Evolutionary conservation across 495 filamentous ascomycete genomes (phyloP), one percentile per base, ranked within the genome.

Genomic region (Neurospora sp.): DNA sequence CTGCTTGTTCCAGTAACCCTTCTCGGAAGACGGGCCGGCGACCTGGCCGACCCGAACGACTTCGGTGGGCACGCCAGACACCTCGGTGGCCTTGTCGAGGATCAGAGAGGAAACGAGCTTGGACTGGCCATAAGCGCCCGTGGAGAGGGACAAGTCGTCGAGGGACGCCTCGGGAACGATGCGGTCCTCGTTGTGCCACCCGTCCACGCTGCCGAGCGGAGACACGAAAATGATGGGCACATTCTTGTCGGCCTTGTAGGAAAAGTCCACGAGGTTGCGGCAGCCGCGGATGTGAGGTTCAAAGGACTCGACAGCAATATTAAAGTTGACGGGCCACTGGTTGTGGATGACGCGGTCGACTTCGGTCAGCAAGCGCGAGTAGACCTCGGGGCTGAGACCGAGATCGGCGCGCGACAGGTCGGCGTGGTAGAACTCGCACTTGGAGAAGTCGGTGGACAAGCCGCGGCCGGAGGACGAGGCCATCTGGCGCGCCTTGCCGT

Each of bases 301-400:
- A 65, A 90, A 91, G 0, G 85, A 86, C 35, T 82, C 81, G 45
- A 89, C 78, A 0, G 87, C 78, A 40, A 83, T 82, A 75, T 90
- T 89, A 82, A 90, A 91, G 78, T 91, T 85, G 39, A 91, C 88
- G 0, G 83, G 84, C 89, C 89, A 91, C 48, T 87, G 86, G 78
- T 88, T 89, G 80, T 91, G 88, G 74, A 90, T 87, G 38, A 91
- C 81, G 20, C 84, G 83, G 61, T 83, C 88, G 48, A 76, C 84
- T 2, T 79, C 74, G 9, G 61, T 3, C 40, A 83, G 71, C 9
- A 90, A 72, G 16, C 78, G 48, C 1, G 79, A 73, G 78, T 85
- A 88, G 1, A 75, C 77, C 3, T 76, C 76, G 4, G 71, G 45
- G 8, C 69, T 69, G 5, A 90, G 80, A 8, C 86, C 87, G 40